A percentile compares a stretch with the other conserved stretches of the same genome.
Evolutionary conservation across 768 basidiomycete species (phyloP).

Genomic region (Epithele typhae): DNA sequence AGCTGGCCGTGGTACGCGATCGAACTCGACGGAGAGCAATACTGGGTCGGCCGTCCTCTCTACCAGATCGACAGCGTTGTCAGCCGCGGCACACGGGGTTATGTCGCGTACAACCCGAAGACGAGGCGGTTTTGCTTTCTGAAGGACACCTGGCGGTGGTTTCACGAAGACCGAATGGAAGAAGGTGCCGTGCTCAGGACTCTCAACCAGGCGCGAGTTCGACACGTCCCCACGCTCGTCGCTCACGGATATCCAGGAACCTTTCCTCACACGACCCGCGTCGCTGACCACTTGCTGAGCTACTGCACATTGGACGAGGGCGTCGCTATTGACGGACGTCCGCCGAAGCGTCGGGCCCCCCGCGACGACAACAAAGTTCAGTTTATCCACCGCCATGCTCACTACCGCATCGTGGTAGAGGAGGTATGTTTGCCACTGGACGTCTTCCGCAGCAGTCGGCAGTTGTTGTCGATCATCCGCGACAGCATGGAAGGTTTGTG

Average conservation of each 20-base stretch:
- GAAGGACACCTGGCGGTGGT: slow-evolving; percentile 13
- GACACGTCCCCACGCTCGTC: slow-evolving; percentile 1
- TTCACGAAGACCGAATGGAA: background rate
- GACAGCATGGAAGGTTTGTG: slow-evolving; percentile 1
- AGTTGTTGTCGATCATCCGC: background rate
- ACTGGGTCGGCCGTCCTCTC: slow-evolving; percentile 2
- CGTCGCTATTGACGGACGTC: too few species aligned
- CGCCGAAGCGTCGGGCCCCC: too few species aligned
- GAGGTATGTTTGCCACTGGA: slow-evolving; percentile 6
- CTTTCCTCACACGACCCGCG: too few species aligned
- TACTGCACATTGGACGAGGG: too few species aligned
- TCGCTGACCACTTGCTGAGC: too few species aligned
- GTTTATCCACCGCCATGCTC: background rate
- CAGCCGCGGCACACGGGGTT: slow-evolving; percentile 8
- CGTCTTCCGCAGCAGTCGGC: background rate
- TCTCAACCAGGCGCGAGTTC: background rate
- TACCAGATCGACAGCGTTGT: background rate
- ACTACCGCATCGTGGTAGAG: slow-evolving; percentile 9
- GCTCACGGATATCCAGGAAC: slow-evolving; percentile 2
- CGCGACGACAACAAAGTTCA: background rate
- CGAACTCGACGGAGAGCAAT: background rate
- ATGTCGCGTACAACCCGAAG: slow-evolving; percentile 7
- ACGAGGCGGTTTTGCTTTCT: slow-evolving; percentile 6
- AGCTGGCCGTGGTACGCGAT: slow-evolving; percentile 5
- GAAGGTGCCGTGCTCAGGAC: slow-evolving; percentile 5